Base-by-base conservation (phyloP, 768 basidiomycete species). In the Sistotremastrum suecicum region DNA sequence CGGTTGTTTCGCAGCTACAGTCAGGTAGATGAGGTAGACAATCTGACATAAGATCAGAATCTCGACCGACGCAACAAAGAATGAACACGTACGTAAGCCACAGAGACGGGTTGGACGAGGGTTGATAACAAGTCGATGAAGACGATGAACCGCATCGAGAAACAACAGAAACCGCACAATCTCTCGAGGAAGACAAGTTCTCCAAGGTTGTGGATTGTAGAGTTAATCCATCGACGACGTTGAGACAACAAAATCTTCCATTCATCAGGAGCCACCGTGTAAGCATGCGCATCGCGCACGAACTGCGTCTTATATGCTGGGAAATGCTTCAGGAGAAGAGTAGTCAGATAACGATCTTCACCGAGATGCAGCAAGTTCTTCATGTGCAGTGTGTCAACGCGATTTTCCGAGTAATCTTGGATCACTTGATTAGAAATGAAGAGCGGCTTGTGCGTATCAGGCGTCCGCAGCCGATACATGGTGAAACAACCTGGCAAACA, bases 401-500 rank as follows among this genome's bases (percentile, higher is more conserved):
- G 83, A 52, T 91, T 94, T 61, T 95, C 91, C 5, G 88, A 85
- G 59, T 98, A 98, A 60, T 94, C 92, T 41, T 80, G 71, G 49
- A 97, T 78, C 57, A 99, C 74, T 52, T 83, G 78, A 56, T 91
- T 92, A 33, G 89, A 82, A 57, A 98, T 81, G 57, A 99, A 73
- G 12, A 99, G 67, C 0, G 95, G 95, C 63, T 95, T 92, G 66
- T 92, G 87, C 31, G 84, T 90, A 63, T 99, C 94, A 34, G 91
- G 78, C 0, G 91, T 91, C 37, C 92, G 80, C 29, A 99, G 72
- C 42, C 92, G 87, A 68, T 92, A 98, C 51, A 99, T 80, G 0
- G 92, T 91, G 72, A 98, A 99, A 74, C 94, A 98, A 68, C 95
- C 94, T 20, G 95, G 94, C 49, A 98, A 71, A 76, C 95, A 99